phyloP scores from a whole-genome alignment of 2,329 filamentous ascomycete genomes.

The Fusarium brachygibbosum region DNA sequence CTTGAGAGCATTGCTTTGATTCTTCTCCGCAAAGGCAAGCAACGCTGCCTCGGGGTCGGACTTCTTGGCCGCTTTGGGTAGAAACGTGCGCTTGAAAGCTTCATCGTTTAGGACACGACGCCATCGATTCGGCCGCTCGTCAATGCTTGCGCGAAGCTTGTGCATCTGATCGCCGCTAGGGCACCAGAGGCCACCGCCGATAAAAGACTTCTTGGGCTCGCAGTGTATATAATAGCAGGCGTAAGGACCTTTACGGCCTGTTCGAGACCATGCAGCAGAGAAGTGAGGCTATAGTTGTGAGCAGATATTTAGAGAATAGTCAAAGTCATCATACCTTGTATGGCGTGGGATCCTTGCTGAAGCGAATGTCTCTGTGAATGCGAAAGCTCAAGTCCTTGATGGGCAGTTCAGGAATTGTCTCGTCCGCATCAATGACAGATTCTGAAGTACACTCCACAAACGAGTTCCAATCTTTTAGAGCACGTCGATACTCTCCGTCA shows the following conservation, averaged over 20 bases:
- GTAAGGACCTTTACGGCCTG: constrained; percentile 87
- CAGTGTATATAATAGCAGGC: constrained; percentile 91
- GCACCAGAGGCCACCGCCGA: constrained; percentile 87
- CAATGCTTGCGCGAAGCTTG: constrained; percentile 79
- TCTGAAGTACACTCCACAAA: constrained; percentile 81
- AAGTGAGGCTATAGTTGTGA: constrained; percentile 74
- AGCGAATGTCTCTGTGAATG: constrained; percentile 88
- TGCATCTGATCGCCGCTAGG: constrained; percentile 77
- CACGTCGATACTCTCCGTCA: constrained; percentile 82
- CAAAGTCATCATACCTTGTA: constrained; percentile 75
- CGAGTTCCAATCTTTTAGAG: constrained; percentile 83
- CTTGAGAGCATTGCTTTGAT: constrained; percentile 82
- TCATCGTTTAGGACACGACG: constrained; percentile 74
- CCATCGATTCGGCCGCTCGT: constrained; percentile 77
- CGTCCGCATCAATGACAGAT: constrained; percentile 78
- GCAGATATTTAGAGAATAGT: background rate
- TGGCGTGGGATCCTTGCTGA: constrained; percentile 85
- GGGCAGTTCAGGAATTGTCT: constrained; percentile 87
- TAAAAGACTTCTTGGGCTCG: constrained; percentile 77
- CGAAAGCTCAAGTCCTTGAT: constrained; percentile 88
- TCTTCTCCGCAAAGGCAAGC: constrained; percentile 77
- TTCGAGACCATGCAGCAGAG: constrained; percentile 87
- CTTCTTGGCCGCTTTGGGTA: constrained; percentile 58
- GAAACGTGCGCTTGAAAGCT: constrained; percentile 73
- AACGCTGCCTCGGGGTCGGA: constrained; percentile 67